Evolutionary conservation across 352 stramenopile species (phyloP), one percentile per base, ranked within the genome.

Genomic region (Peronosclerospora sorghi): DNA sequence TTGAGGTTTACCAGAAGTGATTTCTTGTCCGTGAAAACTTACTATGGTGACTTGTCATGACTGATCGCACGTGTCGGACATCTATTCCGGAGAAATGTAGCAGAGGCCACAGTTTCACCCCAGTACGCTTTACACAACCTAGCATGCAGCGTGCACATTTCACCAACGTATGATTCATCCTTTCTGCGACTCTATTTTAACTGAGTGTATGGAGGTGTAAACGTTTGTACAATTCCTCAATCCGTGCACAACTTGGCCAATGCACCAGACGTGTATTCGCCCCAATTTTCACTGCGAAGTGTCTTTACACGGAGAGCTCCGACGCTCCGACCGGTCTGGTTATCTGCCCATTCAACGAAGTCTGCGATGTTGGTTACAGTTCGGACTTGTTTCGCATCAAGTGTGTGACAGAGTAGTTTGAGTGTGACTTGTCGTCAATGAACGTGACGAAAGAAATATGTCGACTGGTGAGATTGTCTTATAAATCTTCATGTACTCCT

Each of bases 61-160:
- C n/a, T n/a, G n/a, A n/a, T n/a, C n/a, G n/a, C n/a, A n/a, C 41
- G 20, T 12, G 44, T 39, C 17, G 35, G 26, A 26, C 15, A 45
- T 2, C 26, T 18, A 15, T 51, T 3, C 1, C 13, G 32, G 8
- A 9, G 6, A 36, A 36, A 36, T 9, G 32, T 36, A 20, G 32
- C 32, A n/a, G n/a, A n/a, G n/a, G n/a, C n/a, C n/a, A n/a, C n/a
- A n/a, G n/a, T n/a, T n/a, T n/a, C n/a, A n/a, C 32, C 32, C 32
- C 32, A 36, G 9, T 36, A 36, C 13, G 12, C 13, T 15, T 36
- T 36, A 3, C 4, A 19, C 32, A 36, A 20, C 2, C 12, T 15
- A 15, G 32, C 32, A 19, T 36, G 32, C 26, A 30, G 10, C 26
- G 10, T 30, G 26, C 26, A 30, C 10, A 10, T 10, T 10, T 6